Percentiles rank a stretch among this genome's conserved stretches.
phyloP scores from a whole-genome alignment of 164 flowering plant species.

The Vitis vinifera region DNA sequence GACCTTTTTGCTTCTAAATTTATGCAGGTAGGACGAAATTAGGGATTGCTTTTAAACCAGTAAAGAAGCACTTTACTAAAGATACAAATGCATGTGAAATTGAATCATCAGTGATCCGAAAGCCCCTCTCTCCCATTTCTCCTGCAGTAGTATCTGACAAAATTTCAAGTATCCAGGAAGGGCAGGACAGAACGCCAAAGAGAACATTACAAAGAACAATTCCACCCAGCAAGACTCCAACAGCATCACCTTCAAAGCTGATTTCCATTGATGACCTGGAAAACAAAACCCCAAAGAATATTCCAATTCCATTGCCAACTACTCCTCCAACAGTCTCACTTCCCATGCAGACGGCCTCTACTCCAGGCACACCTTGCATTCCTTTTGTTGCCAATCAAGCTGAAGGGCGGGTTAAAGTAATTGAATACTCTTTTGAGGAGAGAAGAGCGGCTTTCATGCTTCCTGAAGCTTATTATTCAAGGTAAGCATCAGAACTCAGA shows the following conservation, averaged over 20 bases:
- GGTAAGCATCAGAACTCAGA: neutral
- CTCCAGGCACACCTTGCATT: constrained; percentile 31
- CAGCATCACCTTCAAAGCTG: constrained; percentile 22
- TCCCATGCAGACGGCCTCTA: constrained; percentile 32
- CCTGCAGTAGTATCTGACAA: constrained; percentile 21
- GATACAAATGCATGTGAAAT: constrained; percentile 11
- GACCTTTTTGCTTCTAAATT: neutral
- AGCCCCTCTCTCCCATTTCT: constrained; percentile 42
- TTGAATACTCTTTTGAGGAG: constrained; percentile 74
- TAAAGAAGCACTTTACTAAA: constrained; percentile 13
- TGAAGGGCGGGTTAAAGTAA: constrained; percentile 10
- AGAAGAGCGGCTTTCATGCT: constrained; percentile 50
- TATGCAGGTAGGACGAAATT: constrained; percentile 30
- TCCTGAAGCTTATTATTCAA: constrained; percentile 2
- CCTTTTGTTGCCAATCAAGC: constrained; percentile 4
- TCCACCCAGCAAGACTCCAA: constrained; percentile 15
- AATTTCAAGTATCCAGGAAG: constrained; percentile 15
- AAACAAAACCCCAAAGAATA: constrained; percentile 29
- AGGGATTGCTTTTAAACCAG: constrained; percentile 9
- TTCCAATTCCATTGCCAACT: constrained; percentile 26
- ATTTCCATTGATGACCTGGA: constrained; percentile 16
- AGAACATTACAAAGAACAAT: neutral
- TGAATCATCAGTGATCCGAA: constrained; percentile 18
- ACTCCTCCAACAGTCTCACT: constrained; percentile 33
- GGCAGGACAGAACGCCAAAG: constrained; percentile 5